These are phyloP conservation scores for Batkoa obscura DNA, from an alignment of 371 early-diverging fungal species.

Conservation along the genomic window DNA sequence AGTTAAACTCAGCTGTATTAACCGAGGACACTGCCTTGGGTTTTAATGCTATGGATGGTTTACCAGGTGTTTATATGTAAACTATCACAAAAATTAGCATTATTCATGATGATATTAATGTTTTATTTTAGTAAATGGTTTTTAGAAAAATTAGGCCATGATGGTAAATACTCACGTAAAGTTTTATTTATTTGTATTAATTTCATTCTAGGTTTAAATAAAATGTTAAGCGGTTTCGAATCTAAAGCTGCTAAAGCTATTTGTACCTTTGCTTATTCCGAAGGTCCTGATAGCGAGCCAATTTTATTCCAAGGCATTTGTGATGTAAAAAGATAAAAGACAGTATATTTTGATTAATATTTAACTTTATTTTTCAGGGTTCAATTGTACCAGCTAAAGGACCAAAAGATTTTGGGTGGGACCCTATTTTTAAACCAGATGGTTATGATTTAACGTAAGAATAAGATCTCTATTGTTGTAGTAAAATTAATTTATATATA, in stretches of 20 bases:
- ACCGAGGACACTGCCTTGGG: constrained; percentile 89
- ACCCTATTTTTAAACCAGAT: constrained; percentile 79
- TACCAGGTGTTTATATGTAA: constrained; percentile 79
- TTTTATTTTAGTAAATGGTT: constrained; percentile 80
- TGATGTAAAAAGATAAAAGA: constrained; percentile 26
- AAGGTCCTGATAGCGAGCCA: constrained; percentile 67
- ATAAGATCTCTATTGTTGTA: not conserved
- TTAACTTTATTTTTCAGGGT: constrained; percentile 24
- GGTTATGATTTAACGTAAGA: constrained; percentile 49
- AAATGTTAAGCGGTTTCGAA: constrained; percentile 67
- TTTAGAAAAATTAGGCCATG: constrained; percentile 55
- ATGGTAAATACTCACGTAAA: constrained; percentile 19
- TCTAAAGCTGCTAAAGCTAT: constrained; percentile 71
- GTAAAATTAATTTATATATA: too few relatives aligned
- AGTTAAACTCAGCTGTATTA: constrained; percentile 66
- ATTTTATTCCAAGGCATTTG: constrained; percentile 79
- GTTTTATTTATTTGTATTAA: too few relatives aligned
- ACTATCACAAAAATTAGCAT: not conserved
- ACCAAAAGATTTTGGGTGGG: constrained; percentile 84
- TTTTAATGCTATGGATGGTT: constrained; percentile 78
- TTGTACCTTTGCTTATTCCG: constrained; percentile 77
- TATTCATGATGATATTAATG: not conserved
- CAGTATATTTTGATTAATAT: not conserved
- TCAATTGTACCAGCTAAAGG: constrained; percentile 81
- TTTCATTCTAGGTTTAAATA: constrained; percentile 31